These are phyloP conservation scores for Poronia punctata DNA, from an alignment of 495 filamentous ascomycete species.

Conservation along the genomic window DNA sequence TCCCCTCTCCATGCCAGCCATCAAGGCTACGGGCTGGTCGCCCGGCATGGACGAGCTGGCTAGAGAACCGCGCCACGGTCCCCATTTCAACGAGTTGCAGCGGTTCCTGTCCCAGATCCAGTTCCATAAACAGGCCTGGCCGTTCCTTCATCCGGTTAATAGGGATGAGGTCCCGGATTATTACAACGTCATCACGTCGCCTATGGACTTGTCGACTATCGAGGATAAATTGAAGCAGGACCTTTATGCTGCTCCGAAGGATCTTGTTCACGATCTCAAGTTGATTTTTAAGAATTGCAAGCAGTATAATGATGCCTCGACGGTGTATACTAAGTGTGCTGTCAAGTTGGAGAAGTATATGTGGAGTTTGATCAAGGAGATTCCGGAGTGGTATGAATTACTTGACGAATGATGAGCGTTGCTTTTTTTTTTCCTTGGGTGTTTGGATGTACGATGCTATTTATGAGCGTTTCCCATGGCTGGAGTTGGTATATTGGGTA, in stretches of 20 bases:
- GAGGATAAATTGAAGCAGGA: constrained; percentile 72
- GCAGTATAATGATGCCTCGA: constrained; percentile 68
- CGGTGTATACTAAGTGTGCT: constrained; percentile 70
- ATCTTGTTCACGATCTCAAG: constrained; percentile 67
- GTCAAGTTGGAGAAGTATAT: constrained; percentile 75
- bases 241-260: constrained; percentile 62
- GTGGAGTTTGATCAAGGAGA: constrained; percentile 24
- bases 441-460: too few relatives aligned
- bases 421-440: too few relatives aligned
- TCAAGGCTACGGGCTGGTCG: constrained; percentile 57
- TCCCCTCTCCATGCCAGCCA: constrained; percentile 28
- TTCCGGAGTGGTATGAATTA: constrained; percentile 15
- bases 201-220: constrained; percentile 65
- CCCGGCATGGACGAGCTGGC: constrained; percentile 75
- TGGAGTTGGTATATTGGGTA: too few relatives aligned
- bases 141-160: constrained; percentile 72
- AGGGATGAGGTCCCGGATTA: constrained; percentile 72
- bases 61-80: constrained; percentile 70
- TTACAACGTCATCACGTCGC: constrained; percentile 72
- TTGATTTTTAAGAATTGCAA: constrained; percentile 71
- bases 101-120: constrained; percentile 73
- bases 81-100: constrained; percentile 67
- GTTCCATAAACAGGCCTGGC: constrained; percentile 69
- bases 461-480: too few relatives aligned
- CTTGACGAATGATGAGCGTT: constrained; percentile 13